Conservation (phyloP, 345 rosid species). For the Hirschfeldia incana region DNA sequence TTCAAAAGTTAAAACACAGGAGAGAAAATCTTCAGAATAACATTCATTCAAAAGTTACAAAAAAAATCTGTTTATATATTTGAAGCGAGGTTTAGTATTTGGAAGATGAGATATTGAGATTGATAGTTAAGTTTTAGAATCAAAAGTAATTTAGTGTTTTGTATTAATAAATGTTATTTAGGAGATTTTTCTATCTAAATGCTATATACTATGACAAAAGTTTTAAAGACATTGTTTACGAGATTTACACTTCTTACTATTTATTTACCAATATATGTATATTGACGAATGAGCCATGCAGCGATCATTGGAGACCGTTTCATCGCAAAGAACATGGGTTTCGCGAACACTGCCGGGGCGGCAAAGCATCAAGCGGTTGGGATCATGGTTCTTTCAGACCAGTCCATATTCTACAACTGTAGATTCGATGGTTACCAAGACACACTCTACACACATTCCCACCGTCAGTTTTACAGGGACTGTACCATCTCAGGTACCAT, state of each 20-base stretch:
- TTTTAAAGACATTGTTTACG: not conserved
- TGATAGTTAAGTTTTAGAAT: not conserved
- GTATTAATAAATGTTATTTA: not conserved
- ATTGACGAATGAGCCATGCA: slow-evolving; percentile 2
- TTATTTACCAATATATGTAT: not conserved
- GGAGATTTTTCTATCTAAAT: no score
- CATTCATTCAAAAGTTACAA: not conserved
- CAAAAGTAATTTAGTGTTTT: not conserved
- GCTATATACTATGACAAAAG: not conserved
- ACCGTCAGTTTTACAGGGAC: slow-evolving; percentile 86
- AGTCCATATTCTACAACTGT: slow-evolving; percentile 67
- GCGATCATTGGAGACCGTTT: slow-evolving; percentile 56
- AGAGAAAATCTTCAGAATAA: not conserved
- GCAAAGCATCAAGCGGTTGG: slow-evolving; percentile 77
- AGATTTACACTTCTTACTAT: not conserved
- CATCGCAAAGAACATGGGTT: slow-evolving; percentile 66
- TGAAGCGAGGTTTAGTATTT: not conserved
- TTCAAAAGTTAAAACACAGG: not conserved
- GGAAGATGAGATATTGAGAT: not conserved
- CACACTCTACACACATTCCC: slow-evolving; percentile 70
- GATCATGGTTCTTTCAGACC: slow-evolving; percentile 56
- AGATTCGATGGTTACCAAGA: slow-evolving; percentile 73
- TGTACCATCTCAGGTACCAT: slow-evolving; percentile 76
- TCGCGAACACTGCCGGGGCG: slow-evolving; percentile 80
- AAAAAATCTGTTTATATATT: not conserved